Percentiles rank a stretch among this genome's conserved stretches.
Evolutionary conservation across 2,329 filamentous ascomycete species (phyloP).

Genomic region (Amphichorda felina): DNA sequence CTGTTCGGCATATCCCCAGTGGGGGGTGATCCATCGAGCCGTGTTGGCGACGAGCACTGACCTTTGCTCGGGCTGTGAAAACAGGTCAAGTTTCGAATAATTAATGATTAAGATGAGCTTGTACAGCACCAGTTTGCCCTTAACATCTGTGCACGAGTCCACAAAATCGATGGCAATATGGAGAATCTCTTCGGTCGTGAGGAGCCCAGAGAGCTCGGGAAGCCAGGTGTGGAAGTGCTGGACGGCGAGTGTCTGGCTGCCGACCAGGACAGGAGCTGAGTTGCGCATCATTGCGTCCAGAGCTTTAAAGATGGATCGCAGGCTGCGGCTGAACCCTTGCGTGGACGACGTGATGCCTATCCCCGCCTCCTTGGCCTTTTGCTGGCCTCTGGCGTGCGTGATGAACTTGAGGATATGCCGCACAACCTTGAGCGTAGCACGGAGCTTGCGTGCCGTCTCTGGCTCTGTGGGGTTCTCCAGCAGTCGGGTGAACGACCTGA

Average conservation of each 20-base stretch:
- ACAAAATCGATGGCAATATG: constrained; percentile 89
- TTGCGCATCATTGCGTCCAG: constrained; percentile 86
- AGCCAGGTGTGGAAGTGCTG: constrained; percentile 97
- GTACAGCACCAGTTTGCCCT: constrained; percentile 84
- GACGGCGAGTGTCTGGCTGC: constrained; percentile 87
- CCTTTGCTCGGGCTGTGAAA: constrained; percentile 65
- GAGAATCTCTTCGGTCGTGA: constrained; percentile 74
- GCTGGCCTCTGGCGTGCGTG: constrained; percentile 74
- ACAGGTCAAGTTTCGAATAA: constrained; percentile 72
- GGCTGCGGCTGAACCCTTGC: constrained; percentile 65
- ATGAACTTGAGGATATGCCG: constrained; percentile 91
- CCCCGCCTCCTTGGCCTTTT: constrained; percentile 76
- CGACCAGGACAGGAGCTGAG: constrained; percentile 71
- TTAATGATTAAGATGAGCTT: constrained; percentile 90
- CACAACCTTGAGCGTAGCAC: constrained; percentile 90
- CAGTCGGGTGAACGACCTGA: constrained; percentile 75
- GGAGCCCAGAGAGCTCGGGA: constrained; percentile 70
- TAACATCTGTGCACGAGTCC: constrained; percentile 77
- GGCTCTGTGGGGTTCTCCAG: constrained; percentile 74
- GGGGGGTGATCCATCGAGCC: constrained; percentile 79
- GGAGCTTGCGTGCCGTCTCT: constrained; percentile 70
- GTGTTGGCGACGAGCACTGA: constrained; percentile 69
- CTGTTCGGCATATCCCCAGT: constrained; percentile 70
- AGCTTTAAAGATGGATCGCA: constrained; percentile 80
- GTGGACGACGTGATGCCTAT: constrained; percentile 72